A percentile compares a stretch with the other conserved stretches of the same genome.
Conservation (phyloP, 176 grass and related monocot species). For the Oryza longistaminata region DNA sequence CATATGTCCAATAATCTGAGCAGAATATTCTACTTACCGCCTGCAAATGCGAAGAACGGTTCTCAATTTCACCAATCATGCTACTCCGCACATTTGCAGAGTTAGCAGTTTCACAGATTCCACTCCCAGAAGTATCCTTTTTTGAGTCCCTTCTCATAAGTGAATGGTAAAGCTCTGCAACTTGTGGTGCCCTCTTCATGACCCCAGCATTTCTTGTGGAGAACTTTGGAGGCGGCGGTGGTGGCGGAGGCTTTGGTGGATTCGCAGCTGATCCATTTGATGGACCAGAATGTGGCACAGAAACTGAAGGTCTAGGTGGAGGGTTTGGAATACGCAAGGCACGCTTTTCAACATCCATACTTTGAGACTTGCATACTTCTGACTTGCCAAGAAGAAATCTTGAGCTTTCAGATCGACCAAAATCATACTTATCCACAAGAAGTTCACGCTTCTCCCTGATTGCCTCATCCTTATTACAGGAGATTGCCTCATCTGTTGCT, state of each 20-base stretch:
- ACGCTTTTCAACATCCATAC: conserved; percentile 79
- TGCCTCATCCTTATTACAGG: conserved; percentile 48
- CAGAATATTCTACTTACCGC: conserved; percentile 63
- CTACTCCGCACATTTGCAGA: conserved; percentile 81
- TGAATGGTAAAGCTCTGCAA: conserved; percentile 98
- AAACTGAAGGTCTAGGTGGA: conserved; percentile 88
- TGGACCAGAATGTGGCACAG: conserved; percentile 46
- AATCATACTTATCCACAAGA: conserved; percentile 57
- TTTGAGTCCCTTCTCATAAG: conserved; percentile 96
- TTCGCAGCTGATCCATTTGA: conserved; percentile 52
- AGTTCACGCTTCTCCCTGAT: conserved; percentile 54
- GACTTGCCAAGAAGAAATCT: conserved; percentile 67
- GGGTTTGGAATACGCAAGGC: conserved; percentile 85
- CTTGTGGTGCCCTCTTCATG: conserved; percentile 96
- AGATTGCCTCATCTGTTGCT: conserved; percentile 49
- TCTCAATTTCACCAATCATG: conserved; percentile 99
- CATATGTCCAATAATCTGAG: conserved; percentile 18
- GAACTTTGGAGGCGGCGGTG: conserved; percentile 77
- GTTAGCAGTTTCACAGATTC: conserved; percentile 68
- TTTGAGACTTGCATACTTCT: conserved; percentile 61
- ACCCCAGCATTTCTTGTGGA: conserved; percentile 62
- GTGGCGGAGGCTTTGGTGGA: conserved; percentile 66
- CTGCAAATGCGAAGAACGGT: conserved; percentile 88
- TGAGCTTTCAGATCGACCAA: conserved; percentile 65
- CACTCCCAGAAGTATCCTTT: conserved; percentile 76